Evolutionary conservation across 2,329 filamentous ascomycete species (phyloP).

Genomic region (Rhynchosporium agropyri): DNA sequence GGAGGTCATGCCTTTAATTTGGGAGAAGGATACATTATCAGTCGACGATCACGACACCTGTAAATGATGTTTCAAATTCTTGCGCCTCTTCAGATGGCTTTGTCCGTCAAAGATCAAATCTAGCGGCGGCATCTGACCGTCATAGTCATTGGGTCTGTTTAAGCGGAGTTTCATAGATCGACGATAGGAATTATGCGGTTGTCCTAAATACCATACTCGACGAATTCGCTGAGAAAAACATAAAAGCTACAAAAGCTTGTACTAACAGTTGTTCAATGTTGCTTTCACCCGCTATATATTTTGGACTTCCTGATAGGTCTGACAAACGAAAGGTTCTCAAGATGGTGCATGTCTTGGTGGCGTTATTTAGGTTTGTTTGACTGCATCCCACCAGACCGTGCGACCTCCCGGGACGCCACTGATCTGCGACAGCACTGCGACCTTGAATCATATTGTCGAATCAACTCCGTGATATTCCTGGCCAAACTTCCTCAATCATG

Average conservation of each 20-base stretch:
- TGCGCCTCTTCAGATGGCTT: background rate
- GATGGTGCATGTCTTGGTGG: background rate
- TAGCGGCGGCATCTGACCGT: background rate
- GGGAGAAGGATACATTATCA: slow-evolving; percentile 5
- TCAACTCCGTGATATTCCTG: background rate
- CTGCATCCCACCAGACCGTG: background rate
- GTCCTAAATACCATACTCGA: background rate
- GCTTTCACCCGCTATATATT: no score
- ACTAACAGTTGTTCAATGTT: no score
- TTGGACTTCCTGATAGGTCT: no score
- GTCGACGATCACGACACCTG: background rate
- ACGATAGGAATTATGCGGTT: background rate
- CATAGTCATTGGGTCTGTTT: background rate
- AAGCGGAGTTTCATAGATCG: slow-evolving; percentile 5
- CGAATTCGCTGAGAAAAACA: background rate
- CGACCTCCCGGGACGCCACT: background rate
- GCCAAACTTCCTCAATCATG: background rate
- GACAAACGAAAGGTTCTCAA: background rate
- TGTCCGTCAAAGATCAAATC: background rate
- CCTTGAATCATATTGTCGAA: slow-evolving; percentile 2
- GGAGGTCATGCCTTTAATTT: background rate
- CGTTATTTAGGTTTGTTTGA: background rate
- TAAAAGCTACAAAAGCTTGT: background rate
- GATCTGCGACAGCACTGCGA: slow-evolving; percentile 12
- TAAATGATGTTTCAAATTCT: background rate